Evolutionary conservation across 129 eudicot genomes (phyloP).

Genomic region (Escallonia rubra): DNA sequence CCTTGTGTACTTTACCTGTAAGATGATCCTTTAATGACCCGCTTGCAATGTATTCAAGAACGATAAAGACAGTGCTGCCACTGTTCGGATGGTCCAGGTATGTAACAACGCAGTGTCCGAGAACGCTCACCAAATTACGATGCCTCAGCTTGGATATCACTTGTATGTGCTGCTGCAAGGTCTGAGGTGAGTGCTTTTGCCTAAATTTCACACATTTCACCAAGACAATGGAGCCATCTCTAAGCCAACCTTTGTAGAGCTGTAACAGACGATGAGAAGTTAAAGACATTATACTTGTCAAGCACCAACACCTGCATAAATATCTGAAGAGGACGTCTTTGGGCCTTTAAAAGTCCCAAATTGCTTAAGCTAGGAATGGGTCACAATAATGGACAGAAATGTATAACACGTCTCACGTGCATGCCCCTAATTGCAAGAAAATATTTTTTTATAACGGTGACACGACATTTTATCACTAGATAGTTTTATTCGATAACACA

Average conservation of each 20-base stretch:
- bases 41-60: conserved; percentile 66
- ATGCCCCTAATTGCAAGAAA: too few species aligned
- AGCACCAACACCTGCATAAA: too few species aligned
- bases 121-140: conserved; percentile 77
- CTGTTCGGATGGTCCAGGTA: conserved; percentile 68
- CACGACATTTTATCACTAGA: too few species aligned
- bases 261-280: conserved; percentile 11
- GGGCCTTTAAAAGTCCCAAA: too few species aligned
- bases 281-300: not conserved
- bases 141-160: conserved; percentile 85
- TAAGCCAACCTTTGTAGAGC: conserved; percentile 74
- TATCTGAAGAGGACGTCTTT: too few species aligned
- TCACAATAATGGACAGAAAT: too few species aligned
- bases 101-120: conserved; percentile 81
- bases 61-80: conserved; percentile 68
- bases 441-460: too few species aligned
- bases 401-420: too few species aligned
- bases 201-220: conserved; percentile 73
- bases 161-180: conserved; percentile 79
- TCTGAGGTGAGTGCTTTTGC: conserved; percentile 67
- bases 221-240: conserved; percentile 65
- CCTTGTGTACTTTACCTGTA: conserved; percentile 36
- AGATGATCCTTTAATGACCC: conserved; percentile 81
- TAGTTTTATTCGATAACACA: too few species aligned
- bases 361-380: too few species aligned